Evolutionary conservation across 2,329 filamentous ascomycete species (phyloP).

Genomic region (Alternaria incomplexa): DNA sequence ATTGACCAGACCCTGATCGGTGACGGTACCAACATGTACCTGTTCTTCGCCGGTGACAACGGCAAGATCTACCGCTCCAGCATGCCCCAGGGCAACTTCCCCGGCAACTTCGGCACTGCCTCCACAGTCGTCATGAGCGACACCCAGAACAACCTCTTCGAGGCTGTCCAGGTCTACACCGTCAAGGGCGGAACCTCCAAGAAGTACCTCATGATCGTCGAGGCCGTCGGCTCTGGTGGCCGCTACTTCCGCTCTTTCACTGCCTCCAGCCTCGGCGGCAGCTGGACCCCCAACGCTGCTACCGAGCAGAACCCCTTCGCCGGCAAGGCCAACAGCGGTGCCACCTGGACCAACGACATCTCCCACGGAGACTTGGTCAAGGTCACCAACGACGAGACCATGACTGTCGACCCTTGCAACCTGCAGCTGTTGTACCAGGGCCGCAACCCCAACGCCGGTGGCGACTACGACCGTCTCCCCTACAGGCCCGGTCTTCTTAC

Average conservation of each 20-base stretch:
- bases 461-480: constrained; percentile 59
- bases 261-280: constrained; percentile 61
- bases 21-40: constrained; percentile 66
- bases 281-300: constrained; percentile 65
- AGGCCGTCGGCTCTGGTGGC: constrained; percentile 63
- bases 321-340: constrained; percentile 70
- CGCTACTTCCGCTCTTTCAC: constrained; percentile 73
- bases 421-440: constrained; percentile 71
- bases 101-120: constrained; percentile 62
- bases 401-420: constrained; percentile 68
- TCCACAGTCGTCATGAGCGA: constrained; percentile 61
- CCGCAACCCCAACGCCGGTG: constrained; percentile 49
- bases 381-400: constrained; percentile 64
- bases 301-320: constrained; percentile 67
- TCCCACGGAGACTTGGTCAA: constrained; percentile 69
- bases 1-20: constrained; percentile 71
- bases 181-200: constrained; percentile 55
- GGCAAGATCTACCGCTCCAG: constrained; percentile 69
- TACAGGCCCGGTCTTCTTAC: constrained; percentile 57
- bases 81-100: constrained; percentile 69
- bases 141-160: constrained; percentile 64
- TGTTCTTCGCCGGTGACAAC: constrained; percentile 73
- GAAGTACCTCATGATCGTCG: constrained; percentile 72
- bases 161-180: constrained; percentile 71
- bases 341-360: constrained; percentile 71